Evolutionary conservation across 164 flowering plant species (phyloP).

Genomic region (Vitis amurensis): DNA sequence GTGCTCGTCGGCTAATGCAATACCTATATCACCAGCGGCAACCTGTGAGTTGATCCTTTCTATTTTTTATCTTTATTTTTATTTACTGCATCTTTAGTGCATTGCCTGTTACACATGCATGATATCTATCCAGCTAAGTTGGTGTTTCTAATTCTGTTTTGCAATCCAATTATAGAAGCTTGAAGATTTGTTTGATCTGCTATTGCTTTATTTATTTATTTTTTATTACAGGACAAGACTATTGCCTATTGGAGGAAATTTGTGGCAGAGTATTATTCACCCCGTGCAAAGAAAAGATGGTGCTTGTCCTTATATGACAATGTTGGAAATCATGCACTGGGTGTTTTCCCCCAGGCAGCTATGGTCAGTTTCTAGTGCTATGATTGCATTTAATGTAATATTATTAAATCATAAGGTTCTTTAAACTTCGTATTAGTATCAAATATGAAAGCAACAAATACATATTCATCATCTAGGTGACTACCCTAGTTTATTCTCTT

Average conservation of each 20-base stretch:
- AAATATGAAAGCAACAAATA: too few relatives aligned
- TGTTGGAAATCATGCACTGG: constrained; percentile 90
- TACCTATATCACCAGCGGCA: constrained; percentile 92
- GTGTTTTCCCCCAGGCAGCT: constrained; percentile 93
- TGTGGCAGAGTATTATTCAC: constrained; percentile 87
- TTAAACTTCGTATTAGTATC: too few relatives aligned
- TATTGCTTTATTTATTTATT: background rate
- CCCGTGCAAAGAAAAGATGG: constrained; percentile 97
- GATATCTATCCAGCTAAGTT: too few relatives aligned
- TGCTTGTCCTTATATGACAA: constrained; percentile 88
- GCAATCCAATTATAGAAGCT: too few relatives aligned
- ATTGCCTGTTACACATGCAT: background rate
- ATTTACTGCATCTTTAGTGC: background rate
- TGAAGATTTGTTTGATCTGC: too few relatives aligned
- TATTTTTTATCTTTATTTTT: background rate
- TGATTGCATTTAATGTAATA: background rate
- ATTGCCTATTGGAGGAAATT: constrained; percentile 95
- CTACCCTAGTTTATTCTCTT: background rate
- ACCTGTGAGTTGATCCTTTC: constrained; percentile 48
- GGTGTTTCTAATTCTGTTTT: too few relatives aligned
- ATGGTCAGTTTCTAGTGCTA: constrained; percentile 49
- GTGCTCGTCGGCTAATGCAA: constrained; percentile 93
- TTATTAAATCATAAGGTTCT: too few relatives aligned
- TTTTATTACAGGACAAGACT: constrained; percentile 57
- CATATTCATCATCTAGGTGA: too few relatives aligned